phyloP scores from a whole-genome alignment of 192 early-diverging fungal genomes.

The Irineochytrium annulatum region DNA sequence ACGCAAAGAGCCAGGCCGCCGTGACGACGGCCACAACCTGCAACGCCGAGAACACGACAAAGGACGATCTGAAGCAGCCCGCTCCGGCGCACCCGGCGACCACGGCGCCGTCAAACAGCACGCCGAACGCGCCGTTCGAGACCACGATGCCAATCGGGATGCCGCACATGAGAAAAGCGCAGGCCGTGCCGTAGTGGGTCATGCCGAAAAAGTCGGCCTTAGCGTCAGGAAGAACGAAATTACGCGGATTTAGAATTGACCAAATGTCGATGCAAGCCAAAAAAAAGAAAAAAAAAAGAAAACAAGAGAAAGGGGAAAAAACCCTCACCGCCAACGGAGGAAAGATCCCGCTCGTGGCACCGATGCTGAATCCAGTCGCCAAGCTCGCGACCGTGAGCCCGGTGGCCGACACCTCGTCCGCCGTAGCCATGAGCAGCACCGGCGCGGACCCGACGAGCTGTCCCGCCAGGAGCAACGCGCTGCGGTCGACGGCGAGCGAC shows the following conservation, averaged over 20 bases:
- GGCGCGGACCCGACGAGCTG: constrained; percentile 10
- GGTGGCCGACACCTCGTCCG: not conserved
- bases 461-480: constrained; percentile 12
- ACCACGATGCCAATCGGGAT: constrained; percentile 30
- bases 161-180: constrained; percentile 20
- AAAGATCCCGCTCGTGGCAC: constrained; percentile 21
- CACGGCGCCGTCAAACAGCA: constrained; percentile 24
- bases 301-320: too few species aligned
- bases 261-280: not conserved
- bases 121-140: constrained; percentile 24
- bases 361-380: constrained; percentile 20
- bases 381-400: constrained; percentile 1
- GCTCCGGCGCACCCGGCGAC: too few species aligned
- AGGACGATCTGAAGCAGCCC: too few species aligned
- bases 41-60: too few species aligned
- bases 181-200: constrained; percentile 33
- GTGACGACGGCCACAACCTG: too few species aligned
- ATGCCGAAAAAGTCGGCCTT: too few species aligned
- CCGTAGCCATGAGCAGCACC: not conserved
- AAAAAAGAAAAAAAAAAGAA: too few species aligned
- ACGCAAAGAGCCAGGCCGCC: too few species aligned
- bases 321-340: constrained; percentile 9
- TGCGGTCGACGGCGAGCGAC: constrained; percentile 13
- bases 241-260: too few species aligned
- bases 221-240: too few species aligned